phyloP scores from a whole-genome alignment of 2,329 filamentous ascomycete genomes.

The Gliomastix tumulicola region DNA sequence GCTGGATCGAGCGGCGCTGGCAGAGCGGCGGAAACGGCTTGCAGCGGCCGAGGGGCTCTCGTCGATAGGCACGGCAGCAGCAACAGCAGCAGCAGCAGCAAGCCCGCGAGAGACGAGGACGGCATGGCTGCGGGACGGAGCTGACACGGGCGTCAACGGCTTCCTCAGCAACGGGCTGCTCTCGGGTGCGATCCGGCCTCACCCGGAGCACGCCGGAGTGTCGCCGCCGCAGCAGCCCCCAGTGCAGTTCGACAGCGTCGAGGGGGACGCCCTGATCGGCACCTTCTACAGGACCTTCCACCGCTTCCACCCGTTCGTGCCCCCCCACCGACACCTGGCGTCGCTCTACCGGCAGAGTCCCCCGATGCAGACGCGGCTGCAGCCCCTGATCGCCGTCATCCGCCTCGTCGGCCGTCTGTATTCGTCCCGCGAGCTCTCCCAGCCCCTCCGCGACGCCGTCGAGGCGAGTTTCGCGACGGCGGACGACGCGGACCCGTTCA shows the following conservation, averaged over 20 bases:
- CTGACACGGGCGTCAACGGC: no score
- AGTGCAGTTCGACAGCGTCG: slow-evolving; percentile 2
- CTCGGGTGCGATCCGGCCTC: not conserved
- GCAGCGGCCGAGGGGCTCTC: slow-evolving; percentile 6
- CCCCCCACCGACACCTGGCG: slow-evolving; percentile 11
- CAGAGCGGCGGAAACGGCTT: slow-evolving; percentile 16
- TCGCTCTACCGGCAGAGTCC: slow-evolving; percentile 5
- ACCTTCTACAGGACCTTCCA: slow-evolving; percentile 28
- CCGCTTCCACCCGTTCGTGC: slow-evolving; percentile 19
- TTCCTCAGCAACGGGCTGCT: not conserved
- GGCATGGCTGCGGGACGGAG: no score
- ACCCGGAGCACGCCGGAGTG: not conserved
- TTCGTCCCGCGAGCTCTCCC: slow-evolving; percentile 5
- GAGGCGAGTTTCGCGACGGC: slow-evolving; percentile 5
- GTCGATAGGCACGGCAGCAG: no score
- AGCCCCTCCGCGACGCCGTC: not conserved
- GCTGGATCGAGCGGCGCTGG: slow-evolving; percentile 18
- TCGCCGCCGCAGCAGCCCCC: not conserved
- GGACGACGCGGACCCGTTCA: slow-evolving; percentile 12
- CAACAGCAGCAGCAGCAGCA: no score
- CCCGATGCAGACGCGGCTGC: slow-evolving; percentile 5
- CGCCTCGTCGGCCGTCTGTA: slow-evolving; percentile 26
- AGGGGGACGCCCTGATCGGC: slow-evolving; percentile 15
- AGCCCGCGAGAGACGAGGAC: no score
- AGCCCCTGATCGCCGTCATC: slow-evolving; percentile 16